Evolutionary conservation across 2,329 filamentous ascomycete species (phyloP).

Genomic region (Harringtonia aguacate): DNA sequence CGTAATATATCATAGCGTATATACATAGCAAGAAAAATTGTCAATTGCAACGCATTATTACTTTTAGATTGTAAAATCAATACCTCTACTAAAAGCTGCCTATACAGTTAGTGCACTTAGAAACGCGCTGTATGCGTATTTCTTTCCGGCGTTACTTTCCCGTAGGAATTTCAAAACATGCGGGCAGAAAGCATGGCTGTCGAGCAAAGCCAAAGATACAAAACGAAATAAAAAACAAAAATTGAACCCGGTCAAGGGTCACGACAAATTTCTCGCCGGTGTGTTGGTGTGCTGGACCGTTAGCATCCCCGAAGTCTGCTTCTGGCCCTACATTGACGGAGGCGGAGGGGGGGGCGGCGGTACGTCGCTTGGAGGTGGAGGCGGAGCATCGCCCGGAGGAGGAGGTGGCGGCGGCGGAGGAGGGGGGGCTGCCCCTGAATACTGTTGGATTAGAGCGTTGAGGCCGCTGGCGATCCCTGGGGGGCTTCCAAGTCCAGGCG

Average conservation of each 20-base stretch:
- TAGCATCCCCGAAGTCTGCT: not conserved
- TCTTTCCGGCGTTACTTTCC: too few species aligned
- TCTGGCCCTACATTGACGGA: conserved; percentile 12
- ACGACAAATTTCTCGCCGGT: not conserved
- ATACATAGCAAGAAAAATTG: too few species aligned
- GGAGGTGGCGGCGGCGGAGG: conserved; percentile 11
- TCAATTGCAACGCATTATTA: too few species aligned
- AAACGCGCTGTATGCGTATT: too few species aligned
- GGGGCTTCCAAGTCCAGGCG: conserved; percentile 25
- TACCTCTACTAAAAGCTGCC: too few species aligned
- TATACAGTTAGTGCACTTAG: too few species aligned
- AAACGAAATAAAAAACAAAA: not conserved
- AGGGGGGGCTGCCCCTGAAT: conserved; percentile 16
- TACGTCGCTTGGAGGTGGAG: conserved; percentile 24
- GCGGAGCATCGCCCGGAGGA: conserved; percentile 17
- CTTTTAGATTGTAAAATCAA: too few species aligned
- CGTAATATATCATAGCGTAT: too few species aligned
- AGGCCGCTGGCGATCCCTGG: conserved; percentile 44
- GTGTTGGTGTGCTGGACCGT: not conserved
- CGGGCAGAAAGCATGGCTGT: too few species aligned
- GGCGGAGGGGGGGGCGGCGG: conserved; percentile 22
- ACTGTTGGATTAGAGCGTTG: conserved; percentile 57
- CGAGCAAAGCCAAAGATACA: not conserved
- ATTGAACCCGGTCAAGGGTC: not conserved
- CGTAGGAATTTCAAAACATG: not conserved